Percentiles rank a stretch among this genome's conserved stretches.
These are phyloP conservation scores for Kwoniella dendrophila DNA, from an alignment of 768 basidiomycete genomes.

Conservation along the genomic window DNA sequence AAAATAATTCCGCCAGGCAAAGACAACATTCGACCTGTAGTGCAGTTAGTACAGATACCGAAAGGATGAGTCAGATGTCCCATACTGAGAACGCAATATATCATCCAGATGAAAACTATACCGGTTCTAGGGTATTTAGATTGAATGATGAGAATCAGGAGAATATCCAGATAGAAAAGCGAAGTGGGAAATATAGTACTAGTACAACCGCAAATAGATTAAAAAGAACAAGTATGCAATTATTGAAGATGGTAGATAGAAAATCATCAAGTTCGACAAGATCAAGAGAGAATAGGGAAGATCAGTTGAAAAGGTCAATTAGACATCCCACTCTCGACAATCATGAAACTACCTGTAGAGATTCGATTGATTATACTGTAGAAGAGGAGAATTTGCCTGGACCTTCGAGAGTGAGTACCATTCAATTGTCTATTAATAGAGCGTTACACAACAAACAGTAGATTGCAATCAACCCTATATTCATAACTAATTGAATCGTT, in stretches of 20 bases:
- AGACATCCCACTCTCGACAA: slow-evolving; percentile 7
- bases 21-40: not conserved
- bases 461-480: too few species aligned
- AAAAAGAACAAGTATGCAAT: slow-evolving; percentile 20
- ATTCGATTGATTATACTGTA: not conserved
- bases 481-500: not conserved
- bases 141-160: slow-evolving; percentile 6
- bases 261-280: slow-evolving; percentile 2
- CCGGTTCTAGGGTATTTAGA: not conserved
- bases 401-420: not conserved
- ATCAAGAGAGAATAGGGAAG: not conserved
- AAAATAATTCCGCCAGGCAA: not conserved
- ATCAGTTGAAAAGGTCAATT: not conserved
- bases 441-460: too few species aligned
- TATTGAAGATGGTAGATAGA: slow-evolving; percentile 20
- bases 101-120: not conserved
- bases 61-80: not conserved
- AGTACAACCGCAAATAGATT: not conserved
- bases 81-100: not conserved
- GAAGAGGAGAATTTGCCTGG: not conserved
- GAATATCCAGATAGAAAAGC: not conserved
- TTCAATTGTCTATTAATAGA: not conserved
- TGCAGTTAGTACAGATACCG: not conserved
- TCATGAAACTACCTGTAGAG: not conserved
- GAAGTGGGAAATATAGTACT: not conserved